Evolutionary conservation across 257 asterid species (phyloP).

Genomic region (Coffea eugenioides): DNA sequence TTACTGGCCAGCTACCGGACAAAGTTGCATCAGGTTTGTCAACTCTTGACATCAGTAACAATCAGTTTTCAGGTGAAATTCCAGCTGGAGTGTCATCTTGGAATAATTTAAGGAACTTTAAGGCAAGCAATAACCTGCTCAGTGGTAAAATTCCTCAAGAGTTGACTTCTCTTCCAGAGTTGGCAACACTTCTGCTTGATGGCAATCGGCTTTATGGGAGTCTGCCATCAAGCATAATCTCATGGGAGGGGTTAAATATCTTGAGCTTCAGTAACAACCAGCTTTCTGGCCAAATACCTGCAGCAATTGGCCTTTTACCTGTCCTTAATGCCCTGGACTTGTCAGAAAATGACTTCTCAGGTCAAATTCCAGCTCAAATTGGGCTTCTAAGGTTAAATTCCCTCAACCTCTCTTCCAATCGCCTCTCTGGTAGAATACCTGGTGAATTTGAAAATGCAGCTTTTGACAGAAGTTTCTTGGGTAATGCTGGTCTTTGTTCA

Average conservation of each 20-base stretch:
- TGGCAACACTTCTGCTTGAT: slow-evolving; percentile 43
- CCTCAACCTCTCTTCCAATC: slow-evolving; percentile 73
- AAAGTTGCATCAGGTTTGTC: slow-evolving; percentile 37
- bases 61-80: slow-evolving; percentile 64
- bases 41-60: slow-evolving; percentile 49
- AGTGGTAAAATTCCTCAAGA: slow-evolving; percentile 58
- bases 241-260: slow-evolving; percentile 57
- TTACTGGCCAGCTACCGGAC: slow-evolving; percentile 62
- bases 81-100: slow-evolving; percentile 60
- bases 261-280: slow-evolving; percentile 59
- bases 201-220: slow-evolving; percentile 65
- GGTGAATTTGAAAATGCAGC: slow-evolving; percentile 46
- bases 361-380: slow-evolving; percentile 57
- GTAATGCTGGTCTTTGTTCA: slow-evolving; percentile 65
- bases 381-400: slow-evolving; percentile 29
- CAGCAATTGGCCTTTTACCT: slow-evolving; percentile 43
- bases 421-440: slow-evolving; percentile 66
- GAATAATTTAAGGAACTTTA: slow-evolving; percentile 36
- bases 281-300: slow-evolving; percentile 72
- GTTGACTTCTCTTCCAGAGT: slow-evolving; percentile 50
- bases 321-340: slow-evolving; percentile 56
- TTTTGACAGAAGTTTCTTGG: slow-evolving; percentile 55
- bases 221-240: slow-evolving; percentile 53
- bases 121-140: slow-evolving; percentile 62
- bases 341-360: slow-evolving; percentile 65